phyloP scores from a whole-genome alignment of 371 early-diverging fungal genomes.

The Mitosporidium daphniae region DNA sequence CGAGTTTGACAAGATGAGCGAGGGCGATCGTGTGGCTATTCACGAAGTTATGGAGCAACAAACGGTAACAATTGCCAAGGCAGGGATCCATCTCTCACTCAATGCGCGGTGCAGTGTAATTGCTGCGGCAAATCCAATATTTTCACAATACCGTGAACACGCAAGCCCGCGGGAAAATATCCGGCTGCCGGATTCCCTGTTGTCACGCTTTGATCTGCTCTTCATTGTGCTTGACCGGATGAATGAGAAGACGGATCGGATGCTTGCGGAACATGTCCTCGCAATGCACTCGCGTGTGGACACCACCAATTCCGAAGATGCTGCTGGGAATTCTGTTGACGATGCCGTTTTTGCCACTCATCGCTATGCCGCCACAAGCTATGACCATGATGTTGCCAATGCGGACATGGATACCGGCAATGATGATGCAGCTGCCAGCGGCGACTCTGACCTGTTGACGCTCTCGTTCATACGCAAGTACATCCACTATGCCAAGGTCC shows the following conservation, averaged over 20 bases:
- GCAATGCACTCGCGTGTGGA: neutral
- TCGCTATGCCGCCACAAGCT: too few relatives aligned
- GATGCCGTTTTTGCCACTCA: neutral
- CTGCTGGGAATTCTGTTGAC: neutral
- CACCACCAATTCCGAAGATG: neutral
- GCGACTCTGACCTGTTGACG: slow-evolving; percentile 15
- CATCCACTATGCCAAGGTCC: slow-evolving; percentile 35
- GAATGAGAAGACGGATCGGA: slow-evolving; percentile 19
- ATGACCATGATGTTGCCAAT: too few relatives aligned
- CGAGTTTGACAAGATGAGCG: slow-evolving; percentile 99
- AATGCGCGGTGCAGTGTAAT: slow-evolving; percentile 92
- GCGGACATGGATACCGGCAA: slow-evolving; percentile 4
- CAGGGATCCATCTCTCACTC: slow-evolving; percentile 83
- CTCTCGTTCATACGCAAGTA: slow-evolving; percentile 36
- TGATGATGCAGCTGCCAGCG: slow-evolving; percentile 6
- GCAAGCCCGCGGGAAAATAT: slow-evolving; percentile 9
- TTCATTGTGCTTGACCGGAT: slow-evolving; percentile 73
- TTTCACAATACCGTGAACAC: slow-evolving; percentile 6
- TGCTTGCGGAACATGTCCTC: slow-evolving; percentile 9
- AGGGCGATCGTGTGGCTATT: slow-evolving; percentile 87
- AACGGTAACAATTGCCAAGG: slow-evolving; percentile 81
- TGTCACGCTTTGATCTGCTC: slow-evolving; percentile 23
- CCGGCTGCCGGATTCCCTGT: slow-evolving; percentile 10
- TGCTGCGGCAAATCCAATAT: slow-evolving; percentile 95
- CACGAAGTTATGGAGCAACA: slow-evolving; percentile 99